Conservation (phyloP, 345 rosid species). For the Linum usitatissimum region DNA sequence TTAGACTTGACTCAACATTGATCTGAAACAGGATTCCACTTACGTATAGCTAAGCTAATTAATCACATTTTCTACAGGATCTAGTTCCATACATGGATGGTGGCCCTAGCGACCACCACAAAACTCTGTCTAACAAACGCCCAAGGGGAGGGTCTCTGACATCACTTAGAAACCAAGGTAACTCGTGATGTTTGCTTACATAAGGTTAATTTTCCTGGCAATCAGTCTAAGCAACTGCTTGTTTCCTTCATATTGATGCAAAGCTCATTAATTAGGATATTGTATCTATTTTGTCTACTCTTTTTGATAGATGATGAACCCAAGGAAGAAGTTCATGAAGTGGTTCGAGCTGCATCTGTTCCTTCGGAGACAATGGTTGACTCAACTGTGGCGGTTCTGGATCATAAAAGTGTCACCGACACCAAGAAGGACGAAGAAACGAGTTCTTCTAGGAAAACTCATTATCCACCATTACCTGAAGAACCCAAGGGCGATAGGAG, state of each 20-base stretch:
- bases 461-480: constrained; percentile 77
- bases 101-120: constrained; percentile 75
- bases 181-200: not conserved
- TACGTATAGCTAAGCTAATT: constrained; percentile 6
- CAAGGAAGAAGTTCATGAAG: constrained; percentile 47
- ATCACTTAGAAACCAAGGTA: constrained; percentile 58
- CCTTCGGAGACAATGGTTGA: constrained; percentile 45
- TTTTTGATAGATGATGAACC: constrained; percentile 28
- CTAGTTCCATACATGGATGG: constrained; percentile 89
- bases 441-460: constrained; percentile 26
- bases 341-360: constrained; percentile 53
- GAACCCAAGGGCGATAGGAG: constrained; percentile 77
- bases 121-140: constrained; percentile 67
- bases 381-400: constrained; percentile 15
- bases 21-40: not conserved
- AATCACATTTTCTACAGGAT: constrained; percentile 33
- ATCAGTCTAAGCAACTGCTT: not conserved
- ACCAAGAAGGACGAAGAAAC: constrained; percentile 32
- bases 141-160: constrained; percentile 59
- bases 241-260: not conserved
- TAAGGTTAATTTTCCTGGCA: not conserved
- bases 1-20: not conserved
- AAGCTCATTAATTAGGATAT: not conserved
- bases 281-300: not conserved
- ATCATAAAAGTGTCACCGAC: constrained; percentile 13